A percentile compares a stretch with the other conserved stretches of the same genome.
Evolutionary conservation across 2,329 filamentous ascomycete genomes (phyloP).

Genomic region (Ilyonectria destructans): DNA sequence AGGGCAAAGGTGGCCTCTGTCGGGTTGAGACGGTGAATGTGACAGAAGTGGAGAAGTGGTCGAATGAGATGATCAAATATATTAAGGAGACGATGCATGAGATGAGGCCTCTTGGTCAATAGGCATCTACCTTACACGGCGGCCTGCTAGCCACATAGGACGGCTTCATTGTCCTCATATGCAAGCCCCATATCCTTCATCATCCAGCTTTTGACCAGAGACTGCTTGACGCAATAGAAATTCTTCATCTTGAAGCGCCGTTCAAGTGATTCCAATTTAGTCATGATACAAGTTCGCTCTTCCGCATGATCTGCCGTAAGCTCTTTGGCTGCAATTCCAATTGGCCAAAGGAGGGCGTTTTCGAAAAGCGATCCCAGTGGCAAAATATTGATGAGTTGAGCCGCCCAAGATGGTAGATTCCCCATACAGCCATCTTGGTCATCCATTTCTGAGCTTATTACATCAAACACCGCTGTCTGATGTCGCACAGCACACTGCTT

Average conservation of each 20-base stretch:
- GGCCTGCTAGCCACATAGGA: slow-evolving; percentile 23
- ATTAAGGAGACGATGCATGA: slow-evolving; percentile 51
- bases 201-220: slow-evolving; percentile 28
- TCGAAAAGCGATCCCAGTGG: slow-evolving; percentile 21
- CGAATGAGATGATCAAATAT: slow-evolving; percentile 50
- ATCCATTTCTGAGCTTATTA: too few species aligned
- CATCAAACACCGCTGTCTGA: too few species aligned
- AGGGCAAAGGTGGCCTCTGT: slow-evolving; percentile 47
- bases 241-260: slow-evolving; percentile 36
- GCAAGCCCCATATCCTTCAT: slow-evolving; percentile 20
- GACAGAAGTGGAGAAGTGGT: slow-evolving; percentile 46
- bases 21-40: slow-evolving; percentile 45
- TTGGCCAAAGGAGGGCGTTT: slow-evolving; percentile 39
- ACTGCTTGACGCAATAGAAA: slow-evolving; percentile 28
- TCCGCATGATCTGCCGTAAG: neutral
- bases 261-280: slow-evolving; percentile 28
- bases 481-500: slow-evolving; percentile 15
- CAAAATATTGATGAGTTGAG: slow-evolving; percentile 28
- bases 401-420: slow-evolving; percentile 35
- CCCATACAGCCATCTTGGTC: slow-evolving; percentile 24
- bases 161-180: slow-evolving; percentile 5
- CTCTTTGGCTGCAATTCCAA: slow-evolving; percentile 38
- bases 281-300: slow-evolving; percentile 19
- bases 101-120: slow-evolving; percentile 39
- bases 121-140: neutral